Percentiles rank a stretch among this genome's conserved stretches.
Conservation (phyloP, 352 stramenopile genomes). For the Aphanomyces invadans region DNA sequence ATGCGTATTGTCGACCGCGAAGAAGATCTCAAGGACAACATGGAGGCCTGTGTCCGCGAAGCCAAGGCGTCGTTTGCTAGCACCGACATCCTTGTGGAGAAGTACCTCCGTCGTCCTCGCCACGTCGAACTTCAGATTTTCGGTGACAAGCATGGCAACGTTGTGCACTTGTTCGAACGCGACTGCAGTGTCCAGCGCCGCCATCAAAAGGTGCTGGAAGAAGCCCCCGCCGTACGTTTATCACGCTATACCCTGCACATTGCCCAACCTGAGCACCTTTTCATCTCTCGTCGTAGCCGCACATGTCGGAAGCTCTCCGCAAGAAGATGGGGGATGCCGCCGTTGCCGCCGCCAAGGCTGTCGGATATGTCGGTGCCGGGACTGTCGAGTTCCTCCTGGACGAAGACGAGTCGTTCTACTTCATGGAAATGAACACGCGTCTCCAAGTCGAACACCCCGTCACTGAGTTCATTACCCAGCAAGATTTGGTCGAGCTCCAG, state of each 20-base stretch:
- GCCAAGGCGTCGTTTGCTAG: constrained; percentile 86
- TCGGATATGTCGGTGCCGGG: constrained; percentile 88
- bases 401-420: constrained; percentile 89
- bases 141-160: constrained; percentile 84
- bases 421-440: constrained; percentile 96
- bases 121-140: constrained; percentile 93
- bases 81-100: constrained; percentile 86
- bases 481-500: constrained; percentile 91
- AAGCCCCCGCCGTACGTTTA: constrained; percentile 80
- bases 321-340: constrained; percentile 86
- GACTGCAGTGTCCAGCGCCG: constrained; percentile 87
- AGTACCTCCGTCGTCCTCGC: constrained; percentile 81
- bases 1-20: constrained; percentile 87
- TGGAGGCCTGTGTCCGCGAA: constrained; percentile 84
- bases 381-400: constrained; percentile 93
- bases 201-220: constrained; percentile 93
- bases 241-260: too few species aligned
- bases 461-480: constrained; percentile 86
- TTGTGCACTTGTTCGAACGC: constrained; percentile 85
- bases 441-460: constrained; percentile 92
- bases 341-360: constrained; percentile 80
- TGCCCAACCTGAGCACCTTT: too few species aligned
- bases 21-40: constrained; percentile 64
- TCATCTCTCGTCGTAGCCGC: constrained; percentile 44
- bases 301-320: constrained; percentile 72